Base-by-base conservation (phyloP, 2,329 filamentous ascomycete genomes). In the Ophiobolus disseminans region DNA sequence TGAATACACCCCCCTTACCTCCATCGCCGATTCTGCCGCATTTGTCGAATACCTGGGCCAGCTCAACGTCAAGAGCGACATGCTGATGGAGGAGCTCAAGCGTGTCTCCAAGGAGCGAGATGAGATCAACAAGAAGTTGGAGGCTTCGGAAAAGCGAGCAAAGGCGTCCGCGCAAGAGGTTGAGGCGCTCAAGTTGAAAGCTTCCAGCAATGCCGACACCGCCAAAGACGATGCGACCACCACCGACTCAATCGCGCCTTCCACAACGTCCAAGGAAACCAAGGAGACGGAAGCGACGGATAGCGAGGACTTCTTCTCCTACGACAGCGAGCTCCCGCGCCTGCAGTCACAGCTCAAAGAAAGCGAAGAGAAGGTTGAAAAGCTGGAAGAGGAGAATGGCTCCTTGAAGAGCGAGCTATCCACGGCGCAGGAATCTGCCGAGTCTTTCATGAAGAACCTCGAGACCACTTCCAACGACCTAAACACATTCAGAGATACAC, bases 21-120 rank as follows among this genome's bases (percentile, higher is more conserved):
- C 91, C 13, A 96, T 99, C 62, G 82, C 80, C 60, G 94, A 99
- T 50, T 90, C 93, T 0, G 84, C 85, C 43, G 88, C 91, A 2
- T 80, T 99, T 25, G 83, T 91, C 5, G 93, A 97, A 73, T 99
- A 97, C 66, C 80, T 99, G 21, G 91, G 88, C 60, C 91, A 97
- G 72, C 76, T 96, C 31, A 93, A 87, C 53, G 74, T 92, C 43
- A 93, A 95, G 67, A 87, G 87, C 32, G 90, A 96, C 63, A 95
- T 99, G 89, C 86, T 96, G 3, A 87, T 95, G 83, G 89, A 96
- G 36, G 94, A 99, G 73, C 79, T 97, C 47, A 97, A 95, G 75
- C 82, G 91, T 10, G 86, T 97, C 0, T 88, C 91, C 0, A 82
- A 83, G 3, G 92, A 97, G 67, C 87, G 89, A 50, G 90, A 96